Evolutionary conservation across 257 asterid genomes (phyloP).

Genomic region (Handroanthus guayacan): DNA sequence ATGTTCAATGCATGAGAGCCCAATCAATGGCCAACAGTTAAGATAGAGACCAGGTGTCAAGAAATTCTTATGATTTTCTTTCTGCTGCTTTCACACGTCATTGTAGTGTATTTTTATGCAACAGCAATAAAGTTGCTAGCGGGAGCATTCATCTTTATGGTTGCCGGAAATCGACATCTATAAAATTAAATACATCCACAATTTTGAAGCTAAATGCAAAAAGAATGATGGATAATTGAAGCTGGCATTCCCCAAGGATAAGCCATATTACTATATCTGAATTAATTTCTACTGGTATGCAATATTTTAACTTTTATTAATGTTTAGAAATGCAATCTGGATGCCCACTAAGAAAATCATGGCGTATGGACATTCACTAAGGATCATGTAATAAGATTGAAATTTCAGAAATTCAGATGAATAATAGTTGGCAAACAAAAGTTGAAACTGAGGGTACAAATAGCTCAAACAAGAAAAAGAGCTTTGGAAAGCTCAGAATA

Average conservation of each 20-base stretch:
- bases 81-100: constrained; percentile 7
- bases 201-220: not conserved
- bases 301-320: not conserved
- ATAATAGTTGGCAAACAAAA: not conserved
- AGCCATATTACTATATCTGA: not conserved
- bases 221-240: constrained; percentile 9
- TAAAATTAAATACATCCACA: not conserved
- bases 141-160: constrained; percentile 1
- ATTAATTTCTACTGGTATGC: not conserved
- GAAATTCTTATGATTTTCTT: constrained; percentile 17
- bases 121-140: not conserved
- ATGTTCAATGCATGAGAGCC: not conserved
- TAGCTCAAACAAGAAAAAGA: not conserved
- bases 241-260: not conserved
- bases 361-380: not conserved
- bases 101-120: constrained; percentile 18
- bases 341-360: not conserved
- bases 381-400: not conserved
- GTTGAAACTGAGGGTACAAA: not conserved
- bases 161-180: not conserved
- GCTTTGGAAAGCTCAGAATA: not conserved
- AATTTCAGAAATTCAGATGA: not conserved
- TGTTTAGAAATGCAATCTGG: not conserved
- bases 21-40: constrained; percentile 9
- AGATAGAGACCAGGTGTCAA: not conserved